These are phyloP conservation scores for Davidsoniella virescens DNA, from an alignment of 2,329 filamentous ascomycete species.

Conservation along the genomic window DNA sequence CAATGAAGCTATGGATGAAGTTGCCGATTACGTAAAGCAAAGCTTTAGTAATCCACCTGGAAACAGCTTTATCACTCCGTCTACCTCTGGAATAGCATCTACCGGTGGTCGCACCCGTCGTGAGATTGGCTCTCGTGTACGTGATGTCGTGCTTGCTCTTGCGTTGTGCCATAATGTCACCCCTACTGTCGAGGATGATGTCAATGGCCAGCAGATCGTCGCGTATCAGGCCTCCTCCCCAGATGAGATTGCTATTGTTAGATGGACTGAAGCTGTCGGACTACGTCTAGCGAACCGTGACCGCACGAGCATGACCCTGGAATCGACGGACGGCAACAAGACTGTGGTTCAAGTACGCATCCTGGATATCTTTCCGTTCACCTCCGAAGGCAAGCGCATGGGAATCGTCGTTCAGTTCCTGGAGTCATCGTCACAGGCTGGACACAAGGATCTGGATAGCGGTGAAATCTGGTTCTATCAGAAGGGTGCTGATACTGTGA, in stretches of 20 bases:
- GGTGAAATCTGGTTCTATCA: slow-evolving; percentile 97
- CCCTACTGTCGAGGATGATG: slow-evolving; percentile 62
- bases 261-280: slow-evolving; percentile 86
- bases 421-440: slow-evolving; percentile 33
- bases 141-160: slow-evolving; percentile 81
- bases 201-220: slow-evolving; percentile 58
- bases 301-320: slow-evolving; percentile 67
- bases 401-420: slow-evolving; percentile 86
- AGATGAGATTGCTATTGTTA: slow-evolving; percentile 94
- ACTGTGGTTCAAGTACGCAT: slow-evolving; percentile 73
- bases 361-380: slow-evolving; percentile 91
- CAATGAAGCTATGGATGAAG: slow-evolving; percentile 98
- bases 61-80: slow-evolving; percentile 52
- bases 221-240: slow-evolving; percentile 94
- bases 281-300: slow-evolving; percentile 73
- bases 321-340: slow-evolving; percentile 57
- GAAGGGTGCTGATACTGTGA: slow-evolving; percentile 95
- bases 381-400: slow-evolving; percentile 95
- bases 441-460: slow-evolving; percentile 31
- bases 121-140: slow-evolving; percentile 84
- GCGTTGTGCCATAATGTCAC: slow-evolving; percentile 96
- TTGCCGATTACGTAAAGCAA: slow-evolving; percentile 69
- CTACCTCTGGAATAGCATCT: slow-evolving; percentile 33
- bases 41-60: slow-evolving; percentile 44
- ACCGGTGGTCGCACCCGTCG: slow-evolving; percentile 64